phyloP scores from a whole-genome alignment of 1,139 yeast genomes.

The Suhomyces panamericanus region DNA sequence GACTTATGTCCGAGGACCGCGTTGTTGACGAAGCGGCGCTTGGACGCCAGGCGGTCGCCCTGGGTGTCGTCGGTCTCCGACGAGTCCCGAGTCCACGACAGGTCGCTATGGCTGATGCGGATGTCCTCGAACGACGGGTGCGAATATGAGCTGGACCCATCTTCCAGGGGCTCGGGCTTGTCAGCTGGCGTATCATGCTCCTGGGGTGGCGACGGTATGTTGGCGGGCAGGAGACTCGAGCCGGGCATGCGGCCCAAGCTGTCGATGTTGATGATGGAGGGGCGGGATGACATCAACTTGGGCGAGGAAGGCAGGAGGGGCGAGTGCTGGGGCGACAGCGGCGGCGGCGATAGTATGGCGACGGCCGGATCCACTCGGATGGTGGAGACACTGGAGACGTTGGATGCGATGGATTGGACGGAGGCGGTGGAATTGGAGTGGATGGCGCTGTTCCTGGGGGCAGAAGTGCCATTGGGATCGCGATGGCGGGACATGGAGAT shows the following conservation, averaged over 20 bases:
- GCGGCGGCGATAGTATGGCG: not conserved
- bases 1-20: slow-evolving; percentile 21
- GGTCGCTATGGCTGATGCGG: slow-evolving; percentile 1
- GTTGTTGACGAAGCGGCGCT: slow-evolving; percentile 9
- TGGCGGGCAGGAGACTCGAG: not conserved
- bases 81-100: slow-evolving; percentile 7
- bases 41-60: not conserved
- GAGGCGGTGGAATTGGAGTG: not conserved
- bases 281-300: not conserved
- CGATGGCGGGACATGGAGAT: too few relatives aligned
- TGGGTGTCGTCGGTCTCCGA: slow-evolving; percentile 5
- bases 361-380: slow-evolving; percentile 1
- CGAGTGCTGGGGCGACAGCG: slow-evolving; percentile 2
- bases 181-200: not conserved
- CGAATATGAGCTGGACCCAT: slow-evolving; percentile 8
- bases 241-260: not conserved
- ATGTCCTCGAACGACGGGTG: slow-evolving; percentile 12
- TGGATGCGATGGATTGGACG: not conserved
- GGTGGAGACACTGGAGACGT: not conserved
- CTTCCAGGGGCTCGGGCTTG: not conserved
- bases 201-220: not conserved
- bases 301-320: slow-evolving; percentile 1
- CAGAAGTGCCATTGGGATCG: too few relatives aligned
- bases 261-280: not conserved
- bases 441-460: not conserved